A percentile compares a stretch with the other conserved stretches of the same genome.
Conservation (phyloP, 2,329 filamentous ascomycete genomes). For the Diplodia corticola region DNA sequence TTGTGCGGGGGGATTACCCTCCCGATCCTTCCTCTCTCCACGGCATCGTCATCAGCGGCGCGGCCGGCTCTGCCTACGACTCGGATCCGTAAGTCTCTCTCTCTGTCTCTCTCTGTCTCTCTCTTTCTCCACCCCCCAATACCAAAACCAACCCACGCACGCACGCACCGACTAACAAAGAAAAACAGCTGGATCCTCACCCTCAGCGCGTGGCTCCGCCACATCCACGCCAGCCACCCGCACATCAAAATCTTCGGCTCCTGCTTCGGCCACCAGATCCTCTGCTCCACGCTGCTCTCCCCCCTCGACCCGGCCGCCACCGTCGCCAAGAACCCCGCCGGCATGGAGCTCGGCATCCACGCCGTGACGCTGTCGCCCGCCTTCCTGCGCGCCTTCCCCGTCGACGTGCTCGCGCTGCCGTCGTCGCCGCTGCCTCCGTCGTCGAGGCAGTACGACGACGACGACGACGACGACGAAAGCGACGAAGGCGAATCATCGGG, state of each 20-base stretch:
- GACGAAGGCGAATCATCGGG: too few species aligned
- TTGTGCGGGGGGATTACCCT: constrained; percentile 40
- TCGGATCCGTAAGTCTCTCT: constrained; percentile 23
- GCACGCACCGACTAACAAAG: constrained; percentile 23
- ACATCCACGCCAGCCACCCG: constrained; percentile 54
- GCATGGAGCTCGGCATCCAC: constrained; percentile 52
- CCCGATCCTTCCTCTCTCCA: constrained; percentile 33
- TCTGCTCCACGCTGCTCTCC: constrained; percentile 57
- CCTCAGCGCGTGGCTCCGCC: constrained; percentile 54
- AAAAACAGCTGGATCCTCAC: constrained; percentile 35
- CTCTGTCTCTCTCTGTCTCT: too few species aligned
- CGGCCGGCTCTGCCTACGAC: constrained; percentile 26
- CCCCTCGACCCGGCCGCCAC: constrained; percentile 50
- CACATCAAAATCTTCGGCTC: constrained; percentile 45
- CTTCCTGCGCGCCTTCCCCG: constrained; percentile 42
- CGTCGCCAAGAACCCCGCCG: constrained; percentile 49
- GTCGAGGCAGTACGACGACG: neutral
- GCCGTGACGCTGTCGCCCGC: constrained; percentile 47
- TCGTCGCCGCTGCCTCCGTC: constrained; percentile 25
- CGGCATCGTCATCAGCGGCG: constrained; percentile 44
- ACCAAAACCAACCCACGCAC: neutral
- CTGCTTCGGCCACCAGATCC: constrained; percentile 48
- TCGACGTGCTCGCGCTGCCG: constrained; percentile 41
- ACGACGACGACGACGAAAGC: neutral
- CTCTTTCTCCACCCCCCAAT: too few species aligned